phyloP scores from a whole-genome alignment of 169 alveolate species.

The Perkinsus olseni region DNA sequence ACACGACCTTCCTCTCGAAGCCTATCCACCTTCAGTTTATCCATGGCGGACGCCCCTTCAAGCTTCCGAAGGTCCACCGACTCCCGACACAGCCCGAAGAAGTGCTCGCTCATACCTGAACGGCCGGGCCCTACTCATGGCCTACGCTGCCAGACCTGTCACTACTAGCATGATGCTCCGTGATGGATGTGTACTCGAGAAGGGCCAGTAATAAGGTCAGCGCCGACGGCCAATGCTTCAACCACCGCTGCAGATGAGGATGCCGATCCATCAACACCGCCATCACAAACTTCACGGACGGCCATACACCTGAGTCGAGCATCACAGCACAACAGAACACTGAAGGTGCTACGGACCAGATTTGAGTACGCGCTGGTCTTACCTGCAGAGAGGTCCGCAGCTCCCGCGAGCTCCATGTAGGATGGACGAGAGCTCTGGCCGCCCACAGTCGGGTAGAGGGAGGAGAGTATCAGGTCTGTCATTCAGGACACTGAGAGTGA shows the following conservation, averaged over 20 bases:
- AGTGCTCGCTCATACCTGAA: background rate
- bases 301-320: background rate
- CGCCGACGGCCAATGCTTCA: background rate
- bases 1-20: background rate
- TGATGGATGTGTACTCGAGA: background rate
- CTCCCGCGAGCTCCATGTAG: background rate
- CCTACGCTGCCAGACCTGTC: background rate
- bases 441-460: background rate
- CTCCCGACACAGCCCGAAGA: background rate
- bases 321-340: too few relatives aligned
- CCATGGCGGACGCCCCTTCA: background rate
- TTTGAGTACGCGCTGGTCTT: background rate
- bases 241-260: background rate
- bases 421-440: background rate
- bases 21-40: background rate
- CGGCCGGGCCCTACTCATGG: background rate
- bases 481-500: background rate
- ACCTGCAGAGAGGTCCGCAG: background rate
- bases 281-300: background rate
- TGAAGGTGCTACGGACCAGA: too few relatives aligned
- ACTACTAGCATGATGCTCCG: background rate
- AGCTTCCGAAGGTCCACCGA: background rate
- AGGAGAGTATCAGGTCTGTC: background rate
- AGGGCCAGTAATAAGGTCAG: background rate
- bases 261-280: background rate